These are phyloP conservation scores for Stemphylium beticola DNA, from an alignment of 2,329 filamentous ascomycete genomes.

Conservation along the genomic window DNA sequence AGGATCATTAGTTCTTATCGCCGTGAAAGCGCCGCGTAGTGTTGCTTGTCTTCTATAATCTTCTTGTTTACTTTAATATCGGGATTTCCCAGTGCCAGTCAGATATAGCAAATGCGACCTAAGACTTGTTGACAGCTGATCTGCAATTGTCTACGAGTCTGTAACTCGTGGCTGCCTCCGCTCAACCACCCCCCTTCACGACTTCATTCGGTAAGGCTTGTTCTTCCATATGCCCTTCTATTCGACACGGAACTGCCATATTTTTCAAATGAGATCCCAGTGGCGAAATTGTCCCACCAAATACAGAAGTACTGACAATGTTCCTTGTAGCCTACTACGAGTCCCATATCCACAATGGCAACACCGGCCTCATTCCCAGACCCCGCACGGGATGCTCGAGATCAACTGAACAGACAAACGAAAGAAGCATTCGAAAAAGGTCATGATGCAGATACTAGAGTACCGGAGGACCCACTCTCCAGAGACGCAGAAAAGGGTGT, in stretches of 20 bases:
- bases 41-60: background rate
- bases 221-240: background rate
- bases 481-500: constrained; percentile 39
- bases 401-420: constrained; percentile 27
- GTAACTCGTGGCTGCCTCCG: background rate
- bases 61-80: background rate
- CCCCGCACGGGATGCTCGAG: constrained; percentile 23
- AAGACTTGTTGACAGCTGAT: background rate
- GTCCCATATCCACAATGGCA: constrained; percentile 26
- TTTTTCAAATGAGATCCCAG: background rate
- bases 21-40: background rate
- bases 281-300: background rate
- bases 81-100: background rate
- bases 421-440: constrained; percentile 35
- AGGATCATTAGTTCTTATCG: constrained; percentile 1
- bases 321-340: constrained; percentile 1
- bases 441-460: constrained; percentile 32
- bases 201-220: constrained; percentile 11
- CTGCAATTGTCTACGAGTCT: background rate
- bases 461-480: constrained; percentile 14
- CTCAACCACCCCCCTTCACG: background rate
- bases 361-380: constrained; percentile 27
- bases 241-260: background rate
- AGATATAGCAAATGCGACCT: background rate
- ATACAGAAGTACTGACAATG: constrained; percentile 7